These are phyloP conservation scores for Colletotrichum incanum DNA, from an alignment of 2,329 filamentous ascomycete species.

Conservation along the genomic window DNA sequence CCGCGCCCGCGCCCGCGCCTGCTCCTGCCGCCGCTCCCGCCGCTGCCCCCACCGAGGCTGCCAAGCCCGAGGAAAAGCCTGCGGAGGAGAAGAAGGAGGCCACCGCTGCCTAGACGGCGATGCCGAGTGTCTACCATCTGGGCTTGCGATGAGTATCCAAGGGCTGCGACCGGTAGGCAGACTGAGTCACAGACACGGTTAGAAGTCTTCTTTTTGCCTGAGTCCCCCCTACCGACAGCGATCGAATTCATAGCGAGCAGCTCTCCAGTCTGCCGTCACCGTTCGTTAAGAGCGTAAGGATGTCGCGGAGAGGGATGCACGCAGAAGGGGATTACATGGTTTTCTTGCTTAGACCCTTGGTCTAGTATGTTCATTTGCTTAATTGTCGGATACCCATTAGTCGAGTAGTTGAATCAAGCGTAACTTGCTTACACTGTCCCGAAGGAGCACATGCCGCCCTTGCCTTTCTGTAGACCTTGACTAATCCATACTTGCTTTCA, in stretches of 20 bases:
- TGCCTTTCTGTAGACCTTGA: not conserved
- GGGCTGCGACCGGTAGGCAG: not conserved
- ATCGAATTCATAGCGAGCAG: not conserved
- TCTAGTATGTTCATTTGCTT: conserved; percentile 37
- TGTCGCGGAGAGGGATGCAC: not conserved
- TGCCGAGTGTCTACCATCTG: not conserved
- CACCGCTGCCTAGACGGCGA: conserved; percentile 39
- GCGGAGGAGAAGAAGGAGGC: conserved; percentile 47
- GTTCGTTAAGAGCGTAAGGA: not conserved
- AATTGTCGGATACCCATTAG: conserved; percentile 43
- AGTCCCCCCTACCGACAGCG: not conserved
- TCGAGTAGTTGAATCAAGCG: conserved; percentile 38
- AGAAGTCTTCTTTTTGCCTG: not conserved
- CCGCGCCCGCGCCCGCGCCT: conserved; percentile 48
- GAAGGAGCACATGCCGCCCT: not conserved
- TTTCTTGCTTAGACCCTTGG: conserved; percentile 24
- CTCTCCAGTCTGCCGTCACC: not conserved
- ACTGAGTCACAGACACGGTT: not conserved
- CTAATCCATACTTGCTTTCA: not conserved
- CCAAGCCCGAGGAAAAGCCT: conserved; percentile 47
- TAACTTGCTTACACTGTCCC: conserved; percentile 21
- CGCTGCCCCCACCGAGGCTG: conserved; percentile 47
- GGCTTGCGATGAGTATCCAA: not conserved
- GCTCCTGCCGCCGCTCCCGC: conserved; percentile 46
- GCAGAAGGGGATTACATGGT: not conserved